Evolutionary conservation across 352 stramenopile genomes (phyloP), one percentile per base, ranked within the genome.

Genomic region (Bremia lactucae): DNA sequence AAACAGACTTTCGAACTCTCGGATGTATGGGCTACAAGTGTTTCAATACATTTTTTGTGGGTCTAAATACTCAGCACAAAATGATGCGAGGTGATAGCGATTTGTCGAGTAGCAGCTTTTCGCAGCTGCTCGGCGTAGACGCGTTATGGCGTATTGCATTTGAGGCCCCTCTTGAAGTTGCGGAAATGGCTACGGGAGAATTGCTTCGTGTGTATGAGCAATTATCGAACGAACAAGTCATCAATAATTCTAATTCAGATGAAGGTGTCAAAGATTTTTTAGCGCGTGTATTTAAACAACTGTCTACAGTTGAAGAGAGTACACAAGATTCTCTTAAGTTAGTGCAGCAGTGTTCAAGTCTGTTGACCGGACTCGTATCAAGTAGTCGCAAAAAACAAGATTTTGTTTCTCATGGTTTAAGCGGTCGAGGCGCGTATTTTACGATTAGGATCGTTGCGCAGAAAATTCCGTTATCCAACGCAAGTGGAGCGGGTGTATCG

Each of bases 41-140:
- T 36, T 94, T 94, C 20, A 76, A 90, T 46, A 87, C 77, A 9
- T 94, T 87, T 29, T 94, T 94, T 46, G 65, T 87, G 8, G 72
- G 62, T 0, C 31, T 94, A 26, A 94, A 94, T 45, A 55, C 68
- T 11, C 63, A 76, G 15, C 66, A 65, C 5, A 74, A 76, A 18
- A 28, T 64, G 42, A 35, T 70, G 22, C 55, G 63, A 11, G 38
- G 19, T 24, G 40, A 13, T 34, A 33, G 65, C 15, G 42, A 49
- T 13, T 36, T 31, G 23, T 36, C 25, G 18, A 46, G 43, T 33
- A 49, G 33, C 10, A 66, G 59, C 18, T 48, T 57, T 26, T 41
- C 74, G 15, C 52, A 68, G 38, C 57, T 89, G 18, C 41, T 83
- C 11, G 81, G 81, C 13, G 72, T 94, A 22, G 78, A 94, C 65